Base-by-base conservation (phyloP, 1,284 basidiomycete genomes). In the Inonotus hispidus region DNA sequence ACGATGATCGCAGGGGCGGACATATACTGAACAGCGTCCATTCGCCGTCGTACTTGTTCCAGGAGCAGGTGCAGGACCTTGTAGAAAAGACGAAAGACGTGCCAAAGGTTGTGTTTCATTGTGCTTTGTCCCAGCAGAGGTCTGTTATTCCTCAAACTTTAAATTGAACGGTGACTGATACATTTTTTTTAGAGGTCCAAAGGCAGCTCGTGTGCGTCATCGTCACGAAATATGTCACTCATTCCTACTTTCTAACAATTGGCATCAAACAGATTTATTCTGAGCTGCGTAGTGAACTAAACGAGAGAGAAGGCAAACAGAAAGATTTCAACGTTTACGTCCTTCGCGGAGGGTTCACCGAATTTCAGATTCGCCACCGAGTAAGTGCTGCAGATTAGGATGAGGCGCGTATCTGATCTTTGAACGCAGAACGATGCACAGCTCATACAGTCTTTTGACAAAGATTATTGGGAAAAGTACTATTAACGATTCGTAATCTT, bases 371-470 rank as follows among this genome's bases (percentile, higher is more conserved):
- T 14, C 81, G 80, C 65, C 90, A 80, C 77, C 87, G 81, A 76
- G 88, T 86, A 64, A 58, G 71, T 62, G 11, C 11, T 0, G 21
- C 27, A 25, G 19, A 37, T 27, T 43, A n/a, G 41, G 7, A n/a
- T 11, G 8, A n/a, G 19, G 4, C 16, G 35, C 60, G 7, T 41
- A 41, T 45, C 29, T 54, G 29, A 29, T 61, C 46, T 52, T 54
- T 43, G 52, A 7, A 25, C 32, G 10, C 64, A 89, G 83, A 74
- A 87, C 62, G 88, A 92, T 69, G 78, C 84, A 11, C 70, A 75
- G 32, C 79, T 92, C 14, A 82, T 92, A 13, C 90, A 91, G 71
- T 85, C 87, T 58, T 92, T 85, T 84, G 82, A 85, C 59, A 77
- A 81, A 64, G 78, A 82, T 19, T 74, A 82, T 11, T 87, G 85